Percentiles rank a stretch among this genome's conserved stretches.
These are phyloP conservation scores for Solanum bulbocastanum DNA, from an alignment of 257 asterid species.

Conservation along the genomic window DNA sequence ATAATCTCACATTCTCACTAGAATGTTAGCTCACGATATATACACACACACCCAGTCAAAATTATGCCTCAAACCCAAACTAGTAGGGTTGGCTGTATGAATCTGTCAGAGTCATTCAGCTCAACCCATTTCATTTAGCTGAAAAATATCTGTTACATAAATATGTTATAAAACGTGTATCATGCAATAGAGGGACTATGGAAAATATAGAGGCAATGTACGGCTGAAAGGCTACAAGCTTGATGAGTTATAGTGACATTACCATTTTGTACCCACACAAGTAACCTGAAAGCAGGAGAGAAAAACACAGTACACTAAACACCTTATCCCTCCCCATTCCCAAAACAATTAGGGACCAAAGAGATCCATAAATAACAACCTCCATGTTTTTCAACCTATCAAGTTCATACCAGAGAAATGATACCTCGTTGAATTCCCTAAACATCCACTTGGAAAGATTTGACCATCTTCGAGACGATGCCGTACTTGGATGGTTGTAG, in stretches of 20 bases:
- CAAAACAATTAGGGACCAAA: not conserved
- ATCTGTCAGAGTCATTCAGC: not conserved
- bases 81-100: not conserved
- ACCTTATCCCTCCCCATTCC: not conserved
- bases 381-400: not conserved
- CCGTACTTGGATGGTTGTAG: slow-evolving; percentile 91
- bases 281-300: not conserved
- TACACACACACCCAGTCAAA: not conserved
- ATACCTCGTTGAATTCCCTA: slow-evolving; percentile 97
- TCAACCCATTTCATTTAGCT: not conserved
- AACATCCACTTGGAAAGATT: slow-evolving; percentile 93
- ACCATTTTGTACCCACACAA: not conserved
- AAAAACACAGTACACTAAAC: not conserved
- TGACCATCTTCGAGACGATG: slow-evolving; percentile 98
- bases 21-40: not conserved
- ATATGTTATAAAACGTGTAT: not conserved
- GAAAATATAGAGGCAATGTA: not conserved
- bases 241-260: not conserved
- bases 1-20: not conserved
- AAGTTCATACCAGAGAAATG: not conserved
- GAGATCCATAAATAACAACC: not conserved
- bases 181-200: not conserved
- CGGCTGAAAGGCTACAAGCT: not conserved
- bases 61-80: not conserved
- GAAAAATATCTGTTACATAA: not conserved